A percentile compares a stretch with the other conserved stretches of the same genome.
These are phyloP conservation scores for Haematococcus lacustris DNA, from an alignment of 139 green algal species.

Conservation along the genomic window DNA sequence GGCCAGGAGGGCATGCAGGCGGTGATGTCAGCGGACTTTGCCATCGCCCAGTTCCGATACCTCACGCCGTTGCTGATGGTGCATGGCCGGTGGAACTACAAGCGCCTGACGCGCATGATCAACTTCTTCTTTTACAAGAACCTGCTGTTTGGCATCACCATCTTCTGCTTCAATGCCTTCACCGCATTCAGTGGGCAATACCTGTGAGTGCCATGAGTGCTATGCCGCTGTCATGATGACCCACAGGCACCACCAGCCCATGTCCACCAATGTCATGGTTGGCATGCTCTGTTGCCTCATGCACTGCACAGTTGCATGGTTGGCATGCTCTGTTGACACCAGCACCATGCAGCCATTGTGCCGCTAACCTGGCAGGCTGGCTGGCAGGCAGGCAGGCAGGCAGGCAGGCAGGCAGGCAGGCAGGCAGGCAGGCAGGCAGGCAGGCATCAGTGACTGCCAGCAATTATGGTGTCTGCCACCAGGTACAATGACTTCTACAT, in stretches of 20 bases:
- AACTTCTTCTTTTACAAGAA: slow-evolving; percentile 78
- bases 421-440: too few relatives aligned
- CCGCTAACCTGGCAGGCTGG: too few relatives aligned
- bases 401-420: too few relatives aligned
- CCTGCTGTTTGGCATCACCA: slow-evolving; percentile 72
- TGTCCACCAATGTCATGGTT: too few relatives aligned
- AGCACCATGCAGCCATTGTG: too few relatives aligned
- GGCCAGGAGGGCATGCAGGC: slow-evolving; percentile 94
- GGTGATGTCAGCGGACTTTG: slow-evolving; percentile 88
- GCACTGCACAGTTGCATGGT: too few relatives aligned
- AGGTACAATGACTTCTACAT: slow-evolving; percentile 69
- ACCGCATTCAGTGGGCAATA: slow-evolving; percentile 45
- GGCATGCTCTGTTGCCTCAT: too few relatives aligned
- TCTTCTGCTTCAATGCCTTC: slow-evolving; percentile 68
- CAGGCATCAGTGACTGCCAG: neutral
- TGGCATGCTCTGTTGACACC: too few relatives aligned
- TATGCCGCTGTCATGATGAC: too few relatives aligned
- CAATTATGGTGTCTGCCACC: neutral
- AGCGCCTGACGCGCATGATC: slow-evolving; percentile 77
- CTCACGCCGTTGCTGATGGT: slow-evolving; percentile 72
- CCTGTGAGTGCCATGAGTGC: slow-evolving; percentile 24
- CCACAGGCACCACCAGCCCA: too few relatives aligned
- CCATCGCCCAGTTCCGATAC: slow-evolving; percentile 94
- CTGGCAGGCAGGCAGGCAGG: too few relatives aligned
- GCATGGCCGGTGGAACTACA: slow-evolving; percentile 78